A percentile compares a stretch with the other conserved stretches of the same genome.
Conservation (phyloP, 176 grass and related monocot species). For the Luzula sylvatica region DNA sequence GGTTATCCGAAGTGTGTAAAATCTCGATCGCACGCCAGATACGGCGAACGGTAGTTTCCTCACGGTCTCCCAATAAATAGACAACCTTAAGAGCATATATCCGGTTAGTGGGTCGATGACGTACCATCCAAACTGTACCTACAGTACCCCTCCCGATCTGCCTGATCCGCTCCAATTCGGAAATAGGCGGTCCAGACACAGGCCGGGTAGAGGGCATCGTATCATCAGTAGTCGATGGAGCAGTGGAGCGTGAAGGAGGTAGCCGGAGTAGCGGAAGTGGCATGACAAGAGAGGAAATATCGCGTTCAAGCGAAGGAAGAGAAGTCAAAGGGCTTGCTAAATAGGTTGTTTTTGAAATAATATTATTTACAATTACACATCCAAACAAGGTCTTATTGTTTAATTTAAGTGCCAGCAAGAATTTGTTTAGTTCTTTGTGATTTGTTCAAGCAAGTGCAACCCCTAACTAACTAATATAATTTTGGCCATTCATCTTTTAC, state of each 20-base stretch:
- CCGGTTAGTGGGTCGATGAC: conserved; percentile 40
- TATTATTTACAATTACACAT: too few relatives aligned
- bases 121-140: conserved; percentile 76
- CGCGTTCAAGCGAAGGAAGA: conserved; percentile 35
- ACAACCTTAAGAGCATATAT: conserved; percentile 72
- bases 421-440: too few relatives aligned
- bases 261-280: conserved; percentile 50
- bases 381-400: too few relatives aligned
- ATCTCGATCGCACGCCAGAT: conserved; percentile 88
- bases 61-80: conserved; percentile 67
- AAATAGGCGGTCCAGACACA: conserved; percentile 30
- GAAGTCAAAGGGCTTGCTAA: too few relatives aligned
- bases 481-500: too few relatives aligned
- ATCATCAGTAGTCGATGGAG: conserved; percentile 26
- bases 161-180: conserved; percentile 60
- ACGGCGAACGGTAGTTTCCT: conserved; percentile 53
- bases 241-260: conserved; percentile 27
- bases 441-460: too few relatives aligned
- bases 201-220: conserved; percentile 12
- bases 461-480: too few relatives aligned
- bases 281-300: conserved; percentile 33
- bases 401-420: too few relatives aligned
- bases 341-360: too few relatives aligned
- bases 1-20: conserved; percentile 68
- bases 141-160: conserved; percentile 70